Conservation (phyloP, 2,329 filamentous ascomycete species). For the Sporothrix luriei region DNA sequence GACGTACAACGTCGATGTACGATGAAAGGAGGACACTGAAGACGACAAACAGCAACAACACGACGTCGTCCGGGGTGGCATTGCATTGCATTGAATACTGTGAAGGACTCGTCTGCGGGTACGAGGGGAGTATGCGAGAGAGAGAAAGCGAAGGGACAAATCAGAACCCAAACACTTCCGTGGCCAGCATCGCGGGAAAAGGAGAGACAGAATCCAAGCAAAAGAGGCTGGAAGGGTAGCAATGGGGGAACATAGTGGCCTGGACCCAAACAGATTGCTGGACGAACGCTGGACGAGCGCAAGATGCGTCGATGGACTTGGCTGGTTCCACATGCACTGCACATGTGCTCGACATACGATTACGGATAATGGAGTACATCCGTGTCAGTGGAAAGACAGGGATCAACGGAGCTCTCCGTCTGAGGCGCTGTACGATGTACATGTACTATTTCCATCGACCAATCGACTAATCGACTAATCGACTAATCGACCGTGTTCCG, state of each 20-base stretch:
- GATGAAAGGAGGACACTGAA: neutral
- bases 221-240: neutral
- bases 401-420: neutral
- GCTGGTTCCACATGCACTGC: neutral
- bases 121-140: neutral
- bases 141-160: neutral
- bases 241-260: neutral
- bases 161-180: neutral
- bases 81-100: slow-evolving; percentile 7
- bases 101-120: neutral
- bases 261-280: slow-evolving; percentile 16
- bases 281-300: slow-evolving; percentile 23
- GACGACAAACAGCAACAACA: neutral
- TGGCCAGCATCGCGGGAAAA: neutral
- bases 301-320: neutral
- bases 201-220: neutral
- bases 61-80: neutral
- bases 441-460: no score
- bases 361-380: no score
- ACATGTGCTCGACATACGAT: no score
- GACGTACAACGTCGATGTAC: neutral
- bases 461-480: no score
- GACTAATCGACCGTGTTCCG: no score
- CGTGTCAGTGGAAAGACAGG: neutral
- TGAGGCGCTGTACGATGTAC: neutral